Evolutionary conservation across 352 stramenopile species (phyloP).

Genomic region (Globisporangium spinosum): DNA sequence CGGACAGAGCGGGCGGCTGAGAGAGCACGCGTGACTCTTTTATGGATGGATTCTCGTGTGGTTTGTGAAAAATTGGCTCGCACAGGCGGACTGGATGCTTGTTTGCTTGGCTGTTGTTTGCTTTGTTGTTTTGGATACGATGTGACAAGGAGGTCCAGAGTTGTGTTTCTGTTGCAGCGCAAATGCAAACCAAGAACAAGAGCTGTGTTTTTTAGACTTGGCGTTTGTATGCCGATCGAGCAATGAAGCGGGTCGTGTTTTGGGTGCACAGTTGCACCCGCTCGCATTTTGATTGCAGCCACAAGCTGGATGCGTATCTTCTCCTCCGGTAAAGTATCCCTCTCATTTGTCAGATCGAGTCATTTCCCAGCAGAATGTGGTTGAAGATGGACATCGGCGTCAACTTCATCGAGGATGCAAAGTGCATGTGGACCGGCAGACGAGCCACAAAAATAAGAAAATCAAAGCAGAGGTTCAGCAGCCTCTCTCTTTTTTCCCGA

Average conservation of each 20-base stretch:
- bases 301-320: slow-evolving; percentile 1
- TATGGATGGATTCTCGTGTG: slow-evolving; percentile 8
- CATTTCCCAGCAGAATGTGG: not conserved
- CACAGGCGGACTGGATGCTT: not conserved
- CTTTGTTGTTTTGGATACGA: not conserved
- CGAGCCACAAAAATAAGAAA: slow-evolving; percentile 7
- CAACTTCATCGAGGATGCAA: not conserved
- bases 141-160: slow-evolving; percentile 10
- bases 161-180: not conserved
- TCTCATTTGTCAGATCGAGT: not conserved
- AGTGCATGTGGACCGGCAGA: not conserved
- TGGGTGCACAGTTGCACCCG: slow-evolving; percentile 1
- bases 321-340: slow-evolving; percentile 2
- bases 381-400: not conserved
- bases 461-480: not conserved
- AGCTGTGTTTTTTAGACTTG: slow-evolving; percentile 10
- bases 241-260: not conserved
- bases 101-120: not conserved
- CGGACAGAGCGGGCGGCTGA: slow-evolving; percentile 7
- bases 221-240: not conserved
- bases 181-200: not conserved
- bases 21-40: slow-evolving; percentile 10
- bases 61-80: slow-evolving; percentile 9
- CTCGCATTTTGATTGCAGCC: not conserved
- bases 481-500: not conserved